phyloP scores from a whole-genome alignment of 2,329 filamentous ascomycete genomes.

The Aspergillus oerlinghausenensis region DNA sequence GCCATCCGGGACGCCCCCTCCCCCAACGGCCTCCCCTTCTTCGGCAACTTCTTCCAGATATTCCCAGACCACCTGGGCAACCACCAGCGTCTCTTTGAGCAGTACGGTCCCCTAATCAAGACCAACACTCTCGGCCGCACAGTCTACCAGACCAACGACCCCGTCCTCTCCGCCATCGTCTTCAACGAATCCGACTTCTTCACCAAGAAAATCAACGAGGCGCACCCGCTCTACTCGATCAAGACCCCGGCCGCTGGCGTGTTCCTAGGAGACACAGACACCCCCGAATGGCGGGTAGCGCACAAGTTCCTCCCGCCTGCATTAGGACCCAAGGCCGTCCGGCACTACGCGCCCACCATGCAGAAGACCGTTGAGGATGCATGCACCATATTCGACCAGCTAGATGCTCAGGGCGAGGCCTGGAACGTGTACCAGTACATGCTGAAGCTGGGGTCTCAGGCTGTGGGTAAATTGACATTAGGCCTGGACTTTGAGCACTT shows the following conservation, averaged over 20 bases:
- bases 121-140: conserved; percentile 50
- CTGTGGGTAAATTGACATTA: conserved; percentile 43
- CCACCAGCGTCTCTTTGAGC: conserved; percentile 51
- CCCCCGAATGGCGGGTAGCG: conserved; percentile 35
- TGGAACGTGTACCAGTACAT: conserved; percentile 50
- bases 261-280: conserved; percentile 32
- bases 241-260: conserved; percentile 25
- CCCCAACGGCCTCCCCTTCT: conserved; percentile 27
- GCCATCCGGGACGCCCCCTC: conserved; percentile 22
- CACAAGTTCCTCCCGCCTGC: conserved; percentile 62
- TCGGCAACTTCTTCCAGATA: conserved; percentile 53
- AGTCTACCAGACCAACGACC: conserved; percentile 51
- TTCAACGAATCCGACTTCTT: conserved; percentile 51
- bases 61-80: conserved; percentile 57
- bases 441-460: conserved; percentile 44
- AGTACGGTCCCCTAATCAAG: conserved; percentile 50
- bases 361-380: conserved; percentile 50
- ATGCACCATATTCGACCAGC: conserved; percentile 44
- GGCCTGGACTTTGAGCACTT: conserved; percentile 46
- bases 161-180: conserved; percentile 43
- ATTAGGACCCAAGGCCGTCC: conserved; percentile 55
- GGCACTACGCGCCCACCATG: conserved; percentile 59
- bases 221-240: conserved; percentile 27
- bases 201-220: conserved; percentile 46
- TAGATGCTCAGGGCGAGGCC: conserved; percentile 45